Conservation (phyloP, 2,329 filamentous ascomycete species). For the Fusarium austroafricanum region DNA sequence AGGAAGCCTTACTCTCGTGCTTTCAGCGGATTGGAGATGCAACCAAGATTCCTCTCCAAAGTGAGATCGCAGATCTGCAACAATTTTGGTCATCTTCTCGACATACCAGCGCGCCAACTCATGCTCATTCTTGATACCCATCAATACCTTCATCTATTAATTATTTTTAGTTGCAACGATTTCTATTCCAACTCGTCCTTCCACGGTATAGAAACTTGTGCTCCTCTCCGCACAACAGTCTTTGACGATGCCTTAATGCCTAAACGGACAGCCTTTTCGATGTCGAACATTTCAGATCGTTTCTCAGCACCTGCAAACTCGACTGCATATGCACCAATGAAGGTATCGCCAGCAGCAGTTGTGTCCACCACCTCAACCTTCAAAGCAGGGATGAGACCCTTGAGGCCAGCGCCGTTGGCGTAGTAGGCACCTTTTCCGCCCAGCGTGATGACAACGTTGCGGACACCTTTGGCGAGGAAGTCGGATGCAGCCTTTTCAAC, state of each 20-base stretch:
- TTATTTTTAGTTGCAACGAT: not conserved
- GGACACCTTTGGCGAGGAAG: conserved; percentile 77
- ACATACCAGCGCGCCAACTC: conserved; percentile 8
- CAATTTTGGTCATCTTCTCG: conserved; percentile 21
- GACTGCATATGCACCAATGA: conserved; percentile 85
- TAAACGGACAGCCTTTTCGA: conserved; percentile 5
- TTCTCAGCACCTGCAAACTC: not conserved
- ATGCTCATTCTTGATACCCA: too few species aligned
- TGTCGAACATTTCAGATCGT: not conserved
- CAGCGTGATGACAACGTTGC: conserved; percentile 84
- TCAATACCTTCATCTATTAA: too few species aligned
- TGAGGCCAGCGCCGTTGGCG: conserved; percentile 56
- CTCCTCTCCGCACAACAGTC: conserved; percentile 14
- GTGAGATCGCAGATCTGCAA: conserved; percentile 14
- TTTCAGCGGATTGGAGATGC: conserved; percentile 19
- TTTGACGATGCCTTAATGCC: conserved; percentile 15
- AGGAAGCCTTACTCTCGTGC: conserved; percentile 10
- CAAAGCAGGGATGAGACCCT: conserved; percentile 68
- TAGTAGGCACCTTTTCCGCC: conserved; percentile 82
- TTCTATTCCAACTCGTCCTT: conserved; percentile 7
- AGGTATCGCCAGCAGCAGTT: conserved; percentile 93
- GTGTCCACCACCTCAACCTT: conserved; percentile 88
- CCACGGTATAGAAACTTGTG: conserved; percentile 25
- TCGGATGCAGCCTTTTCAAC: conserved; percentile 61
- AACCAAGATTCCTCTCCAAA: conserved; percentile 10